These are phyloP conservation scores for Simplicillium sp. DNA, from an alignment of 2,329 filamentous ascomycete genomes.

Conservation along the genomic window DNA sequence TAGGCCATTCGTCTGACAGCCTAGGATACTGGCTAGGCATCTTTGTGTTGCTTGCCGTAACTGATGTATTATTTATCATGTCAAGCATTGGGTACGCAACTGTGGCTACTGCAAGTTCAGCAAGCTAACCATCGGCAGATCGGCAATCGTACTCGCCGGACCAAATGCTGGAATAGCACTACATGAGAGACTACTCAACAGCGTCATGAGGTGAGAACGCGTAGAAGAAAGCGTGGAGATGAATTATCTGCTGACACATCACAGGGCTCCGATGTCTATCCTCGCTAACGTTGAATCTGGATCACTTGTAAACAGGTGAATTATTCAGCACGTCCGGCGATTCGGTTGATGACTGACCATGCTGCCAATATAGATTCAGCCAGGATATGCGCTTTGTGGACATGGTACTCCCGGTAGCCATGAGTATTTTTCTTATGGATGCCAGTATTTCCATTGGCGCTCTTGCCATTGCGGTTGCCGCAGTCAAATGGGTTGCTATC, in stretches of 20 bases:
- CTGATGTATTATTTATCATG: neutral
- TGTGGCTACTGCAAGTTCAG: neutral
- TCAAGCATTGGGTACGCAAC: neutral
- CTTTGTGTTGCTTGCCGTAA: neutral
- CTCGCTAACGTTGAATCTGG: neutral
- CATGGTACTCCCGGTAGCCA: slow-evolving; percentile 21
- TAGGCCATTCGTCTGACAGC: neutral
- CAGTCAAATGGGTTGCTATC: slow-evolving; percentile 34
- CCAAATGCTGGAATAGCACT: neutral
- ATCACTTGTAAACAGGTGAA: neutral
- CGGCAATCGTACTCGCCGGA: neutral
- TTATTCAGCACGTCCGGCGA: too few relatives aligned
- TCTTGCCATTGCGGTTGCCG: slow-evolving; percentile 31
- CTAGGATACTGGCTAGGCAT: neutral
- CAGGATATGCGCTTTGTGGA: slow-evolving; percentile 32
- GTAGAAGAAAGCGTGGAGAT: too few relatives aligned
- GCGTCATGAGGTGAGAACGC: neutral
- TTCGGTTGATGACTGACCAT: too few relatives aligned
- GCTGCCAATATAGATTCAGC: slow-evolving; percentile 21
- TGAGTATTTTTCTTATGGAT: slow-evolving; percentile 15
- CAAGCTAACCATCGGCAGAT: neutral
- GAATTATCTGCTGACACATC: too few relatives aligned
- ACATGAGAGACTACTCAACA: neutral
- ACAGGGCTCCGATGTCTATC: neutral
- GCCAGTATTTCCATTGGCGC: slow-evolving; percentile 25